Evolutionary conservation across 495 filamentous ascomycete species (phyloP).

Genomic region (Pseudomonodictys pantanalensis): DNA sequence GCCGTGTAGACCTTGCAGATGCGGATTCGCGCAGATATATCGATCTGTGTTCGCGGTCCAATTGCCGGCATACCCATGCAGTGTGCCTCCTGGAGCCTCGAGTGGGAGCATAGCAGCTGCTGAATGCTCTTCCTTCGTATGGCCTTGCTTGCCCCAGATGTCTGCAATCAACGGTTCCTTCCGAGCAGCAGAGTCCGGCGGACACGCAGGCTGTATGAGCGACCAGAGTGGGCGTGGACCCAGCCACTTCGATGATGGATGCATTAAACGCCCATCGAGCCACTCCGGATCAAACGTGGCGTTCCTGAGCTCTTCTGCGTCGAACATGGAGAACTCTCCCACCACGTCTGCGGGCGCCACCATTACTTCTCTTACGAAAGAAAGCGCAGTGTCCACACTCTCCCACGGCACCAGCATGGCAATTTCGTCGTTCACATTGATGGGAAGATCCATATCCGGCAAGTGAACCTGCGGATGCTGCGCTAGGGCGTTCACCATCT

Average conservation of each 20-base stretch:
- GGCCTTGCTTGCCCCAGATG: constrained; percentile 20
- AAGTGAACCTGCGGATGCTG: constrained; percentile 10
- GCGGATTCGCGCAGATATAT: constrained; percentile 37
- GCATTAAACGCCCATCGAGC: constrained; percentile 10
- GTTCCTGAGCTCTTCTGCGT: constrained; percentile 10
- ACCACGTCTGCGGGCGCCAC: background rate
- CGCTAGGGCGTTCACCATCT: constrained; percentile 32
- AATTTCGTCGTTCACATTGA: constrained; percentile 41
- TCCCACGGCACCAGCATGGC: constrained; percentile 40
- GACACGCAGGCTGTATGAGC: constrained; percentile 36
- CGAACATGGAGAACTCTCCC: constrained; percentile 1
- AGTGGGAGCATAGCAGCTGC: constrained; percentile 25
- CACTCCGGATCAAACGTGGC: constrained; percentile 29
- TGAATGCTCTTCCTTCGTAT: constrained; percentile 34
- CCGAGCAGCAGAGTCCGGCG: constrained; percentile 16
- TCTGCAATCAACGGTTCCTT: constrained; percentile 3
- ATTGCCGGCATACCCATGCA: constrained; percentile 41
- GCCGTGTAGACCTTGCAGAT: constrained; percentile 58
- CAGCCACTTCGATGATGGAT: background rate
- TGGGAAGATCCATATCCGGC: constrained; percentile 42
- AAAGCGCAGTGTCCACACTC: constrained; percentile 34
- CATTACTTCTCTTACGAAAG: constrained; percentile 1
- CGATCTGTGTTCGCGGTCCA: constrained; percentile 37
- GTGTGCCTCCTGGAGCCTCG: constrained; percentile 20
- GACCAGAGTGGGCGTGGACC: constrained; percentile 36